These are phyloP conservation scores for Alternaria dauci DNA, from an alignment of 2,329 filamentous ascomycete genomes.

Conservation along the genomic window DNA sequence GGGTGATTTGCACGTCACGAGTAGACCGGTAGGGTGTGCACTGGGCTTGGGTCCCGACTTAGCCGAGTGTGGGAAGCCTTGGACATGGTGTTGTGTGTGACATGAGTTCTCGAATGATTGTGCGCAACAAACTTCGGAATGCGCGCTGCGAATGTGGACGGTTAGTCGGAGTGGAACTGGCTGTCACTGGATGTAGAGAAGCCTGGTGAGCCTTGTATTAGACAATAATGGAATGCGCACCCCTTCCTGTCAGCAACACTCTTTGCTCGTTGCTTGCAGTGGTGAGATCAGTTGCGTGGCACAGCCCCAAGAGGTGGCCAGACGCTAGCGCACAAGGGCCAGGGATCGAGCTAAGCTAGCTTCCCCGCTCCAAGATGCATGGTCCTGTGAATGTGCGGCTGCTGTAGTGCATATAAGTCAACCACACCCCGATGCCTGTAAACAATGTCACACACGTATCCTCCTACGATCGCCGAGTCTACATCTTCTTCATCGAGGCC, in stretches of 20 bases:
- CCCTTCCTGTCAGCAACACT: background rate
- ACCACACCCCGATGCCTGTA: constrained; percentile 10
- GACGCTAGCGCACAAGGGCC: constrained; percentile 15
- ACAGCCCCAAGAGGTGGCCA: constrained; percentile 28
- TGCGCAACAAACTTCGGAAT: background rate
- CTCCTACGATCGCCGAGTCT: constrained; percentile 27
- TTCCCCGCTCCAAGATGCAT: constrained; percentile 30
- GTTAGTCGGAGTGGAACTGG: background rate
- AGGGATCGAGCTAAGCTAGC: constrained; percentile 21
- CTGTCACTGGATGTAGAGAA: background rate
- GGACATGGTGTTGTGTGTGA: constrained; percentile 18
- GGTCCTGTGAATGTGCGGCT: constrained; percentile 10
- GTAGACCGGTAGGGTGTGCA: constrained; percentile 14
- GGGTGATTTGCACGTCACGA: constrained; percentile 30
- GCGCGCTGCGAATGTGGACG: background rate
- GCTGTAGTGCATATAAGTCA: constrained; percentile 31
- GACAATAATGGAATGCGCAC: constrained; percentile 3
- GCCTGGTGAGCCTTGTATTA: background rate
- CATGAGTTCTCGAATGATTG: constrained; percentile 2
- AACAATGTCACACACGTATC: constrained; percentile 23
- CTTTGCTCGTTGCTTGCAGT: background rate
- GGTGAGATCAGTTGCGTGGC: constrained; percentile 15
- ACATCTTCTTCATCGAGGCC: constrained; percentile 38
- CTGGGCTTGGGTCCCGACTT: constrained; percentile 26
- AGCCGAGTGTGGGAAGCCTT: constrained; percentile 35